Conservation (phyloP, 176 grass and related monocot genomes). For the Triticum timopheevii region DNA sequence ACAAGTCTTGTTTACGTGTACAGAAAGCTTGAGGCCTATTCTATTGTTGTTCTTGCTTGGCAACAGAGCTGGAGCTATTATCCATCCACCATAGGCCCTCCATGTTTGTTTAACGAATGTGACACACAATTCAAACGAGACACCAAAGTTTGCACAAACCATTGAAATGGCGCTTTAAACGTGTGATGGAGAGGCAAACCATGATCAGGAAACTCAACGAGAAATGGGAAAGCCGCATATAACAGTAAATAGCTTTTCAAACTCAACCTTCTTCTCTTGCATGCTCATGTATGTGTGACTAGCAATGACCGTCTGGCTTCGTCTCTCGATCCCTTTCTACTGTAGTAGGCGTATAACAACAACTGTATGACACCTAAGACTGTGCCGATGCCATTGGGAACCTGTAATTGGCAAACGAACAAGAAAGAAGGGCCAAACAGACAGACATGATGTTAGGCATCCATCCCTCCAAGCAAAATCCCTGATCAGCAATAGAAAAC, state of each 20-base stretch:
- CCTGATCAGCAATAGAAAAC: not conserved
- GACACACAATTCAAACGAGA: not conserved
- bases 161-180: not conserved
- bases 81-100: not conserved
- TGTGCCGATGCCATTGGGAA: conserved; percentile 90
- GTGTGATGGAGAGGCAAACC: not conserved
- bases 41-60: not conserved
- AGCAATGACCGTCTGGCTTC: conserved; percentile 55
- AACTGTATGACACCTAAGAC: conserved; percentile 70
- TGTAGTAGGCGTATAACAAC: conserved; percentile 78
- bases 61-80: not conserved
- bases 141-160: not conserved
- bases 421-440: conserved; percentile 15
- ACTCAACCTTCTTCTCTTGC: conserved; percentile 26
- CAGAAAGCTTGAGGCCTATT: not conserved
- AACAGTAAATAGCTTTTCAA: not conserved
- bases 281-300: conserved; percentile 39
- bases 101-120: not conserved
- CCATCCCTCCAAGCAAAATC: conserved; percentile 30
- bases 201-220: not conserved
- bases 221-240: not conserved
- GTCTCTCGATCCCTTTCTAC: conserved; percentile 47
- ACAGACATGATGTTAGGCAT: not conserved
- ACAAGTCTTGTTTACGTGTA: not conserved
- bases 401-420: conserved; percentile 44